Evolutionary conservation across 495 filamentous ascomycete species (phyloP).

Genomic region (Talaromyces nanjingensis): DNA sequence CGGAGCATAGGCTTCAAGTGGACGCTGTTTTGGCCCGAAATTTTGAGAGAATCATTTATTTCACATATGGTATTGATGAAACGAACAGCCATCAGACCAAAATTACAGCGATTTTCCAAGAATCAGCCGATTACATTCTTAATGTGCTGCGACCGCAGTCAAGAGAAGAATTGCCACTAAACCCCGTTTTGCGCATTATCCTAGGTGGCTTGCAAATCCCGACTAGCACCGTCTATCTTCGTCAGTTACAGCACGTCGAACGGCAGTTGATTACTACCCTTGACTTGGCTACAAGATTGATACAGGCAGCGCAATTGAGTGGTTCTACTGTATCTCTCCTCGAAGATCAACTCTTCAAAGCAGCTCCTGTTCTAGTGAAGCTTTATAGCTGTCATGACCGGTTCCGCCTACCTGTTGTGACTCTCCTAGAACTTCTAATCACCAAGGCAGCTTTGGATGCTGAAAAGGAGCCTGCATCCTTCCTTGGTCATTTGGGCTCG

Average conservation of each 20-base stretch:
- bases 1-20: constrained; percentile 58
- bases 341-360: constrained; percentile 73
- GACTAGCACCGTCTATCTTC: constrained; percentile 55
- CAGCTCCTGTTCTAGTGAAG: constrained; percentile 64
- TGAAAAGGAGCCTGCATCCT: constrained; percentile 70
- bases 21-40: constrained; percentile 51
- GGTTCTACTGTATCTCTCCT: constrained; percentile 54
- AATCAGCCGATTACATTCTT: constrained; percentile 65
- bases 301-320: constrained; percentile 61
- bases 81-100: constrained; percentile 44
- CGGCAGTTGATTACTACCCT: constrained; percentile 59
- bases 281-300: constrained; percentile 56
- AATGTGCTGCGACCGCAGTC: constrained; percentile 68
- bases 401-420: constrained; percentile 58
- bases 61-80: constrained; percentile 66
- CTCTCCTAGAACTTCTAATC: constrained; percentile 69
- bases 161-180: constrained; percentile 61
- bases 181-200: constrained; percentile 67
- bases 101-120: constrained; percentile 55
- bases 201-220: constrained; percentile 59
- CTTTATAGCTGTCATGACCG: constrained; percentile 65
- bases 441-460: constrained; percentile 52
- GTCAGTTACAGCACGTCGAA: constrained; percentile 48
- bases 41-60: constrained; percentile 65
- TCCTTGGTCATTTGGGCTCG: constrained; percentile 79